Evolutionary conservation across 1,139 yeast genomes (phyloP).

Genomic region (Hyphopichia buzzinii): DNA sequence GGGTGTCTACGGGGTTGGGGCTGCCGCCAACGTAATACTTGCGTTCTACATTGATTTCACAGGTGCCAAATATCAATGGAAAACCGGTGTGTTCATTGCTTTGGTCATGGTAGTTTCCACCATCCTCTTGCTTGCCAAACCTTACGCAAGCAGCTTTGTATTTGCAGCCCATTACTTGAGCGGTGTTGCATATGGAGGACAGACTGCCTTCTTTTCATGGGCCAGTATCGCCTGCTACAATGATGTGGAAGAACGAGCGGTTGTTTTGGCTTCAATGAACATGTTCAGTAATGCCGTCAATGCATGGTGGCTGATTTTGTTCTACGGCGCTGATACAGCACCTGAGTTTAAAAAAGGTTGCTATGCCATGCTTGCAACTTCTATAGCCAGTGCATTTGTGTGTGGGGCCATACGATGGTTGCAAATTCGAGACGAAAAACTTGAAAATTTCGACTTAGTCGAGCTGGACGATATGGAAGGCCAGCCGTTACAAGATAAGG

Average conservation of each 20-base stretch:
- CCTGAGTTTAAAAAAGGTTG: slow-evolving; percentile 53
- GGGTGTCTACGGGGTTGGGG: slow-evolving; percentile 56
- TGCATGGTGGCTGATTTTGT: slow-evolving; percentile 62
- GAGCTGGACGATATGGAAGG: too few species aligned
- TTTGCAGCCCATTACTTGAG: slow-evolving; percentile 56
- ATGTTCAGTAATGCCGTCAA: slow-evolving; percentile 61
- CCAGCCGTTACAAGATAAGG: too few species aligned
- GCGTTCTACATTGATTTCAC: slow-evolving; percentile 50
- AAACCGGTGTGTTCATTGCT: slow-evolving; percentile 44
- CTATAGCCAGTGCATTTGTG: slow-evolving; percentile 29
- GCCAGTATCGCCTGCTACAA: slow-evolving; percentile 53
- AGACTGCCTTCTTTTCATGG: slow-evolving; percentile 60
- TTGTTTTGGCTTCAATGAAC: slow-evolving; percentile 61
- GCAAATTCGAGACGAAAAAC: slow-evolving; percentile 34
- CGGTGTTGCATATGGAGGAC: slow-evolving; percentile 56
- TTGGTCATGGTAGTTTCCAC: slow-evolving; percentile 40
- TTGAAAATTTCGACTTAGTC: too few species aligned
- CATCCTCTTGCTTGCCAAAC: slow-evolving; percentile 35
- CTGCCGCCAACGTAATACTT: slow-evolving; percentile 42
- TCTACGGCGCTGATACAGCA: slow-evolving; percentile 49
- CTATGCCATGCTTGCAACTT: slow-evolving; percentile 56
- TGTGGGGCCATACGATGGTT: slow-evolving; percentile 30
- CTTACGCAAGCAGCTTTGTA: slow-evolving; percentile 33
- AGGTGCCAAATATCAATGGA: slow-evolving; percentile 52
- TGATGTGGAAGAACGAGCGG: slow-evolving; percentile 56